Evolutionary conservation across 768 basidiomycete genomes (phyloP).

Genomic region (Tricholoma saponaceum): DNA sequence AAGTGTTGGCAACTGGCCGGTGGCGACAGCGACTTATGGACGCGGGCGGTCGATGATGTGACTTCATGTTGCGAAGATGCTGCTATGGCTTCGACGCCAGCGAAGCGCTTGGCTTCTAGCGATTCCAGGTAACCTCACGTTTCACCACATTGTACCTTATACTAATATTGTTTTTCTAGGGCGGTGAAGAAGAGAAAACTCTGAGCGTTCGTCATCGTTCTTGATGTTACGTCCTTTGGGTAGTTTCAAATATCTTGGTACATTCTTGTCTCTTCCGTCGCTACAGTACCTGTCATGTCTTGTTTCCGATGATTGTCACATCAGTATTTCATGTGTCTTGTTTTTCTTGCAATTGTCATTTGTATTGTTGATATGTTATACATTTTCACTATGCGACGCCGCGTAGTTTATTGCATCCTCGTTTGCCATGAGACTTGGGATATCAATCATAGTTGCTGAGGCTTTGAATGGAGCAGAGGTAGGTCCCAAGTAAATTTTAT

Average conservation of each 20-base stretch:
- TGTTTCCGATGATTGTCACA: no score
- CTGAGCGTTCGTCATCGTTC: not conserved
- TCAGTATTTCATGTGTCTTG: no score
- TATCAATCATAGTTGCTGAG: not conserved
- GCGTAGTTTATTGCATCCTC: no score
- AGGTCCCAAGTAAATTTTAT: not conserved
- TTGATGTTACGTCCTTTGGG: no score
- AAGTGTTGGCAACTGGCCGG: not conserved
- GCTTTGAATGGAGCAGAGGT: not conserved
- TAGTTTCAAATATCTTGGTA: no score
- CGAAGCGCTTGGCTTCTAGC: not conserved
- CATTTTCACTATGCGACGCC: no score
- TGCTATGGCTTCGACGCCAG: not conserved
- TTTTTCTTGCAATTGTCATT: no score
- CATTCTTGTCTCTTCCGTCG: not conserved
- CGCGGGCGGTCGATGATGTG: not conserved
- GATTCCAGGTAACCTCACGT: not conserved
- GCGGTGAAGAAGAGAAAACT: not conserved
- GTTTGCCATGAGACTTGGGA: not conserved
- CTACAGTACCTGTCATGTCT: no score
- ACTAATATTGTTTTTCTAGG: not conserved
- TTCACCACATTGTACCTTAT: not conserved
- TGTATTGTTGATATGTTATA: no score
- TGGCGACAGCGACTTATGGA: not conserved
- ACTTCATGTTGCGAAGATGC: not conserved